Evolutionary conservation across 108 stramenopile species (phyloP), one percentile per base, ranked within the genome.

Genomic region (Bacterosira constricta): DNA sequence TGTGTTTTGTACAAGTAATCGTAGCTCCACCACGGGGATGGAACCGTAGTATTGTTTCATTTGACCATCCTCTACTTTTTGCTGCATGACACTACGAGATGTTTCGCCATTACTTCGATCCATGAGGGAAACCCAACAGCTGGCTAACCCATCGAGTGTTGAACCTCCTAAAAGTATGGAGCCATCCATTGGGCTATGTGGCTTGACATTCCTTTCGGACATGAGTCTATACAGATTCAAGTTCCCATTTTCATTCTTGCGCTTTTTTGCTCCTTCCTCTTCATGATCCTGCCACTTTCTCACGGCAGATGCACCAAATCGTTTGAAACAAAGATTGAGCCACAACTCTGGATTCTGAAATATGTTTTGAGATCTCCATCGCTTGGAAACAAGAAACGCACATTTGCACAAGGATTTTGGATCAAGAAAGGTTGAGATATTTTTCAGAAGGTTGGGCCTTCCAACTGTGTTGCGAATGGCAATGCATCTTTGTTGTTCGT

Each of bases 51-150:
- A 66, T 21, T 44, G 61, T 66, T 77, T 77, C 32, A 71, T 54
- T 45, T 80, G 52, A 5, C 76, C 76, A 7, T 71, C 49, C 27
- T 21, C 23, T 15, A 54, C 35, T 69, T 73, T 31, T 37, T 20
- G 56, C 20, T 69, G 51, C 77, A 74, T 41, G 4, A 81, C 88
- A 63, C 88, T 89, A 31, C 92, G 77, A 12, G 87, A 75, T 15
- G 92, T 90, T 80, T 93, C 92, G n/a, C 90, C 90, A 45, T 93
- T 93, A 62, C 88, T 90, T 50, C 92, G 67, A 50, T 90, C 90
- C 17, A 93, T 80, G 46, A 93, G 47, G 31, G 86, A 86, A 17
- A 81, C 84, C 92, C 92, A 93, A 12, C 75, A 87, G 61, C 82
- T 77, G n/a, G 90, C 67, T 15, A 64, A 63, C 7, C 85, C 79